phyloP scores from a whole-genome alignment of 306 rosid genomes.

The Corylus avellana region DNA sequence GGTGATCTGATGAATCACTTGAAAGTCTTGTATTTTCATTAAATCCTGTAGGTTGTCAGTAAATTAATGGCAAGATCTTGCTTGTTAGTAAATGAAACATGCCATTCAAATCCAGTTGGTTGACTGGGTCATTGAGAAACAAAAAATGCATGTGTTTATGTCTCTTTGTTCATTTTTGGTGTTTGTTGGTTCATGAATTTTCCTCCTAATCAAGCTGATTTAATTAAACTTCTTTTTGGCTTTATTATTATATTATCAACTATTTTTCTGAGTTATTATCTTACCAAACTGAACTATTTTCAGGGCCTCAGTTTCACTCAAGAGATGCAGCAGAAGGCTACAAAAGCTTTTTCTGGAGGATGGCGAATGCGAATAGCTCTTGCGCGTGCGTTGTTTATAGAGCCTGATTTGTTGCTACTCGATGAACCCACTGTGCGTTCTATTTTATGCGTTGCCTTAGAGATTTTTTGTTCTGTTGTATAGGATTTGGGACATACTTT shows the following conservation, averaged over 20 bases:
- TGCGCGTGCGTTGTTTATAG: constrained; percentile 94
- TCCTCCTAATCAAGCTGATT: constrained; percentile 6
- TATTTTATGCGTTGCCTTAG: constrained; percentile 17
- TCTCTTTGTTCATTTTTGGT: background rate
- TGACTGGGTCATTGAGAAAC: background rate
- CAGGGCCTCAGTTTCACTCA: constrained; percentile 96
- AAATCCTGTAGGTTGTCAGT: background rate
- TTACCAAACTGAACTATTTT: constrained; percentile 23
- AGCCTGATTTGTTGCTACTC: constrained; percentile 91
- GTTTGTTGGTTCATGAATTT: constrained; percentile 2
- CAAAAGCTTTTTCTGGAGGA: constrained; percentile 96
- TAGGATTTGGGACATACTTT: background rate
- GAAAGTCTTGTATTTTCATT: background rate
- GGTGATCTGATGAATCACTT: background rate
- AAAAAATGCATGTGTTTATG: background rate
- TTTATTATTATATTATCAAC: background rate
- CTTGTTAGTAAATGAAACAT: background rate
- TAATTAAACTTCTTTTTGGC: background rate
- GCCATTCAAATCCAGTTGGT: background rate
- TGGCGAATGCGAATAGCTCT: constrained; percentile 99
- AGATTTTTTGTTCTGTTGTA: constrained; percentile 24
- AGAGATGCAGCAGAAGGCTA: constrained; percentile 87
- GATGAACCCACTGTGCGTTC: constrained; percentile 92
- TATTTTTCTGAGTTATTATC: constrained; percentile 14
- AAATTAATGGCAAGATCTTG: background rate